Percentiles rank a stretch among this genome's conserved stretches.
Evolutionary conservation across 768 basidiomycete genomes (phyloP).

Genomic region (Pisolithus tinctorius): DNA sequence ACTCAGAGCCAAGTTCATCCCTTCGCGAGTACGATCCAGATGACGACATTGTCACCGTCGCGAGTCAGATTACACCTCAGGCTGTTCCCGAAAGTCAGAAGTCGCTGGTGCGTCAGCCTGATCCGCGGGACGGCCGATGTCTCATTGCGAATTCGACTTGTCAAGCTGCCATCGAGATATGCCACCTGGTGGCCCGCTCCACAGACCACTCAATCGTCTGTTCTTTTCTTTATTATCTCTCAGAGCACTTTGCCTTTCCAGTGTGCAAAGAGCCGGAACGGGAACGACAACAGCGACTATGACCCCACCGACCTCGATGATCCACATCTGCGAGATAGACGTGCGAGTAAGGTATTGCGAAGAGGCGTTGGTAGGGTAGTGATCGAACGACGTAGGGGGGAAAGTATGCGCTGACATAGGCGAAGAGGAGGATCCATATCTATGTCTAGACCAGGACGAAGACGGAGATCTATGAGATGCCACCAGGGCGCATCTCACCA

Average conservation of each 20-base stretch:
- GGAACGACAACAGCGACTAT: conserved; percentile 33
- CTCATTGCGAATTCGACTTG: not conserved
- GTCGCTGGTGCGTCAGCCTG: not conserved
- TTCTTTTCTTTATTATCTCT: not conserved
- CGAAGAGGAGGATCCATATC: conserved; percentile 65
- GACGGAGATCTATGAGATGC: conserved; percentile 62
- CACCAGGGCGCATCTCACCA: conserved; percentile 30
- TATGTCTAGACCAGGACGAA: conserved; percentile 67
- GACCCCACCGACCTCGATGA: conserved; percentile 72
- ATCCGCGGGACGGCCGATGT: not conserved
- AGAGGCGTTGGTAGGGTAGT: conserved; percentile 19
- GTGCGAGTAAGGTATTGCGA: conserved; percentile 27
- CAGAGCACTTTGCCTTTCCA: not conserved
- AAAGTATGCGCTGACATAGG: too few relatives aligned
- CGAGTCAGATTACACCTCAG: too few relatives aligned
- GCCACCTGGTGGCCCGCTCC: not conserved
- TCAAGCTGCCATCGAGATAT: not conserved
- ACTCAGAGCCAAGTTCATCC: too few relatives aligned
- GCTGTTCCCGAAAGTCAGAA: not conserved
- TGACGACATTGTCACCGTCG: too few relatives aligned
- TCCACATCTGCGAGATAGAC: conserved; percentile 52
- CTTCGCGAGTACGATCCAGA: too few relatives aligned
- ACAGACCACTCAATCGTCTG: not conserved
- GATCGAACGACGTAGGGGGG: conserved; percentile 33
- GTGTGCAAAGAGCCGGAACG: conserved; percentile 28